These are phyloP conservation scores for Acacia confusa DNA, from an alignment of 306 rosid species.

Conservation along the genomic window DNA sequence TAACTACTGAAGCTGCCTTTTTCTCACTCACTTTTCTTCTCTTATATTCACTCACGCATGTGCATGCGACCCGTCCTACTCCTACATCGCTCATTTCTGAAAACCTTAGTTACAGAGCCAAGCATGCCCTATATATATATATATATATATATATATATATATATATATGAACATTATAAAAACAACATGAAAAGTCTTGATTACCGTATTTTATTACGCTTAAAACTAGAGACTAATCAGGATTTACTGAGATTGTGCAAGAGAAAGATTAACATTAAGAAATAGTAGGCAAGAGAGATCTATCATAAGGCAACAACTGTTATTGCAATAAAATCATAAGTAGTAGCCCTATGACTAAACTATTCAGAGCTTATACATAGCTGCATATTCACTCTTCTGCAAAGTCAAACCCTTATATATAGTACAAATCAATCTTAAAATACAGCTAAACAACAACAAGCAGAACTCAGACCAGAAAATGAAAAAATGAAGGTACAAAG, in stretches of 20 bases:
- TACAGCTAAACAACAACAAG: not conserved
- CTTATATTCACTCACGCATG: not conserved
- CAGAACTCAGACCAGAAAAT: constrained; percentile 26
- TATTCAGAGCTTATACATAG: constrained; percentile 22
- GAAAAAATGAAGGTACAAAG: not conserved
- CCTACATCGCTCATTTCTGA: not conserved
- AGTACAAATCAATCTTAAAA: constrained; percentile 17
- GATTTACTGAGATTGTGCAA: not conserved
- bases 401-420: constrained; percentile 6
- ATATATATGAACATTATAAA: not conserved
- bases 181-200: not conserved
- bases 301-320: constrained; percentile 9
- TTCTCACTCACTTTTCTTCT: not conserved
- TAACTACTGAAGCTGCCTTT: not conserved
- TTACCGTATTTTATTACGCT: not conserved
- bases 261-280: not conserved
- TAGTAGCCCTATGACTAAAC: not conserved
- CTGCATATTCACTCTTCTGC: constrained; percentile 33
- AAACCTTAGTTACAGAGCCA: not conserved
- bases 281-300: not conserved
- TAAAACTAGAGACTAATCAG: not conserved
- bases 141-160: no score
- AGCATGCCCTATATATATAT: not conserved
- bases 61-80: not conserved
- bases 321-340: constrained; percentile 26